Evolutionary conservation across 192 early-diverging fungal species (phyloP).

Genomic region (Podila clonocystis): DNA sequence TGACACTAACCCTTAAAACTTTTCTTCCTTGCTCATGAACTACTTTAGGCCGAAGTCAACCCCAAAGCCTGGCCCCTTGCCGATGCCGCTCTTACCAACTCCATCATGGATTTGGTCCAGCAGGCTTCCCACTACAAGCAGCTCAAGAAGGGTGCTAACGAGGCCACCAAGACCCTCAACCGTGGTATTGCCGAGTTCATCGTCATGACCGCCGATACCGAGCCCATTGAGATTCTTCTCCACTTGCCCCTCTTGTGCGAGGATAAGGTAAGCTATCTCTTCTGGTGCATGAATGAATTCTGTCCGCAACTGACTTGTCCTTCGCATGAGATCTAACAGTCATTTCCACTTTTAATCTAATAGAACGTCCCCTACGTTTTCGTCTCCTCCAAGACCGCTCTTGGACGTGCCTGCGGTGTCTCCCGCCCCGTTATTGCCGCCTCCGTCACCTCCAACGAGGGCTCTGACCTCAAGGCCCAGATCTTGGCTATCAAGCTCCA

Average conservation of each 20-base stretch:
- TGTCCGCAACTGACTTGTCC: neutral
- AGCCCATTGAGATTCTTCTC: constrained; percentile 97
- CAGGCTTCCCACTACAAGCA: constrained; percentile 99
- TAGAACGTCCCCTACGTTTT: constrained; percentile 99
- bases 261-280: constrained; percentile 76
- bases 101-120: constrained; percentile 97
- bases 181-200: constrained; percentile 99
- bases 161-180: constrained; percentile 99
- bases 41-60: constrained; percentile 56
- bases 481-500: constrained; percentile 90
- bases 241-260: constrained; percentile 98
- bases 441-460: constrained; percentile 98
- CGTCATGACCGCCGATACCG: constrained; percentile 98
- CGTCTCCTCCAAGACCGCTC: constrained; percentile 94
- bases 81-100: constrained; percentile 87
- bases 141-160: constrained; percentile 99
- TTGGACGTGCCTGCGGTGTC: constrained; percentile 98
- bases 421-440: constrained; percentile 92
- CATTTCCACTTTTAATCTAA: neutral
- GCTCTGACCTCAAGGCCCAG: constrained; percentile 92
- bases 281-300: neutral
- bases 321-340: neutral
- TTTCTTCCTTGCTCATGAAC: neutral
- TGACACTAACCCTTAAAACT: too few relatives aligned
- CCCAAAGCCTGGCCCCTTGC: constrained; percentile 91